These are phyloP conservation scores for Sphaerulina vaccinii DNA, from an alignment of 2,329 filamentous ascomycete genomes.

Conservation along the genomic window DNA sequence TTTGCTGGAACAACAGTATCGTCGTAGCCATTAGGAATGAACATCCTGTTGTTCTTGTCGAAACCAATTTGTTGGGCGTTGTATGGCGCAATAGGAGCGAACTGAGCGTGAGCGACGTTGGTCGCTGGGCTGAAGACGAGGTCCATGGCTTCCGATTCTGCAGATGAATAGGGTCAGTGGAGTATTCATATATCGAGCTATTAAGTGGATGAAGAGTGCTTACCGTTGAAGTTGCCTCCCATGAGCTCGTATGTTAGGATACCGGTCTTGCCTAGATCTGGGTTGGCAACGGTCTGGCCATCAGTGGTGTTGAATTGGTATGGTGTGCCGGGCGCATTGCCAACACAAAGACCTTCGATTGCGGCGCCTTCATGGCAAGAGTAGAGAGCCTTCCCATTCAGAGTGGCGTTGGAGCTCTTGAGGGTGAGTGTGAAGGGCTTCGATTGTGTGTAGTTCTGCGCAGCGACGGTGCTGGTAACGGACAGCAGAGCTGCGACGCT, in stretches of 20 bases:
- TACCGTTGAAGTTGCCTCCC: constrained; percentile 33
- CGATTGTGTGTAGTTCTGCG: constrained; percentile 40
- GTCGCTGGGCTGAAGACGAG: constrained; percentile 41
- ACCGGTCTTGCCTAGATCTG: constrained; percentile 38
- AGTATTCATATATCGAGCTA: neutral
- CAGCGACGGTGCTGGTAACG: constrained; percentile 27
- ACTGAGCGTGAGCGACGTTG: constrained; percentile 46
- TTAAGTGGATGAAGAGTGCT: constrained; percentile 13
- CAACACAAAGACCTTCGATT: constrained; percentile 48
- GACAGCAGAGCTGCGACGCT: constrained; percentile 23
- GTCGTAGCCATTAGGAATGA: constrained; percentile 43
- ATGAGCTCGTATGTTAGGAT: constrained; percentile 31
- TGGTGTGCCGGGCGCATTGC: constrained; percentile 5
- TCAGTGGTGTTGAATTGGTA: constrained; percentile 29
- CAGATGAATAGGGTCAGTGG: neutral
- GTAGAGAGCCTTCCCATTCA: constrained; percentile 42
- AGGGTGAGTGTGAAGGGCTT: constrained; percentile 47
- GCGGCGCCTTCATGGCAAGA: constrained; percentile 52
- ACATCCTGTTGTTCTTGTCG: constrained; percentile 40
- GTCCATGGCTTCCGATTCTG: constrained; percentile 29
- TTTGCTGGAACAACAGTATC: constrained; percentile 41
- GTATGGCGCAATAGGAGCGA: constrained; percentile 35
- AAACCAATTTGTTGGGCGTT: constrained; percentile 40
- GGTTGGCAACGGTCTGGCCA: constrained; percentile 17
- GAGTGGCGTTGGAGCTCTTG: constrained; percentile 39